Base-by-base conservation (phyloP, 768 basidiomycete genomes). In the Cyclocybe aegerita region DNA sequence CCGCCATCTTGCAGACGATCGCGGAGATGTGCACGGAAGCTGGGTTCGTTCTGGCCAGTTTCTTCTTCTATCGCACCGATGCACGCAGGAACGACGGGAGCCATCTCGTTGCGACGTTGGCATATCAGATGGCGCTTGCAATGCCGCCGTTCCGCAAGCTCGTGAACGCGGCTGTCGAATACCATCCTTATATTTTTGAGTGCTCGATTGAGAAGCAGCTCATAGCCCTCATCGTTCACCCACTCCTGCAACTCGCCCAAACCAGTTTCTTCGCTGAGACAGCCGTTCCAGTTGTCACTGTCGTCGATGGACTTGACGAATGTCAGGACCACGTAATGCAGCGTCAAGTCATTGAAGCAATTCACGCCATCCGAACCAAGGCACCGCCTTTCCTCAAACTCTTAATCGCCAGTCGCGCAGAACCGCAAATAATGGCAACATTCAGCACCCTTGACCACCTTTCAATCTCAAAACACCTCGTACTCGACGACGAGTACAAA, bases 221-320 rank as follows among this genome's bases (percentile, higher is more conserved):
- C 14, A 33, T 49, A 14, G 32, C 38, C 4, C 40, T 60, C 10
- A 32, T 60, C 35, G 32, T 46, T 17, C 47, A 56, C 0, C 59
- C 52, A 1, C 16, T 52, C 10, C 35, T 15, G 10, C 12, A 37
- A 7, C 17, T 42, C 23, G 5, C 23, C 1, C 23, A 23, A 23
- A 23, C 23, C 23, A 23, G 5, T 6, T 36, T 11, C 29, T 8
- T 6, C 4, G 9, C 29, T 29, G 31, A 30, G 29, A 46, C 12
- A 11, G 14, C 6, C 5, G 17, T 33, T 31, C 37, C 47, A 0
- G 35, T 29, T 9, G n/a, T 52, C 10, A 50, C 56, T 23, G 40
- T 60, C 36, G 17, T 60, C n/a, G 60, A 60, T 45, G 60, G 60
- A 4, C 41, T 60, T 10, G 60, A 62, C 12, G 56, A 62, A 48